Evolutionary conservation across 495 filamentous ascomycete genomes (phyloP).

Genomic region (Amorphotheca resinae): DNA sequence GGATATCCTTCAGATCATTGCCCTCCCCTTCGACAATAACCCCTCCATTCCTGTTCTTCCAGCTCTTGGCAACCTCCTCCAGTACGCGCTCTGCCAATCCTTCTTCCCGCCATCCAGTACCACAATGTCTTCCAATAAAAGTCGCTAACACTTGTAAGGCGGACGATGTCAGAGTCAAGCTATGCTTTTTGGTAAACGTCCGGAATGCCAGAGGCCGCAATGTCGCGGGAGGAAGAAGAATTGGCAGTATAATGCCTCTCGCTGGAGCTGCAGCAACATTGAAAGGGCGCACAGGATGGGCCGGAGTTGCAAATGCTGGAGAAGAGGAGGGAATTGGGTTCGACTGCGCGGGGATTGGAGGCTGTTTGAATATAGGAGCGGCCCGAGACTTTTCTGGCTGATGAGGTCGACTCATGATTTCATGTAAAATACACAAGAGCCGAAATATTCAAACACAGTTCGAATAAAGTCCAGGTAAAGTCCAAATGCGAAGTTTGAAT

Average conservation of each 20-base stretch:
- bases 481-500: too few species aligned
- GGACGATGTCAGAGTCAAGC: constrained; percentile 80
- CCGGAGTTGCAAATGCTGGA: constrained; percentile 75
- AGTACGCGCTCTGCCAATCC: constrained; percentile 84
- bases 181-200: constrained; percentile 95
- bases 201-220: constrained; percentile 87
- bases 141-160: constrained; percentile 71
- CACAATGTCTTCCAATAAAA: constrained; percentile 88
- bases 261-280: constrained; percentile 34
- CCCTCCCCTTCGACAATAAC: constrained; percentile 82
- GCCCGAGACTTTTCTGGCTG: constrained; percentile 15
- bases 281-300: constrained; percentile 54
- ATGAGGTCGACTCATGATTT: constrained; percentile 13
- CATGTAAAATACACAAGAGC: too few species aligned
- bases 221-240: constrained; percentile 74
- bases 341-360: constrained; percentile 21
- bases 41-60: constrained; percentile 73
- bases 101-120: constrained; percentile 91
- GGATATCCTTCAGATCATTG: constrained; percentile 60
- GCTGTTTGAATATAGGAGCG: constrained; percentile 17
- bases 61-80: constrained; percentile 78
- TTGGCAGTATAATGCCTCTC: constrained; percentile 67
- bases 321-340: constrained; percentile 67
- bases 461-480: too few species aligned
- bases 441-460: background rate